Evolutionary conservation across 176 grass and related monocot species (phyloP).

Genomic region (Hordeum vulgare): DNA sequence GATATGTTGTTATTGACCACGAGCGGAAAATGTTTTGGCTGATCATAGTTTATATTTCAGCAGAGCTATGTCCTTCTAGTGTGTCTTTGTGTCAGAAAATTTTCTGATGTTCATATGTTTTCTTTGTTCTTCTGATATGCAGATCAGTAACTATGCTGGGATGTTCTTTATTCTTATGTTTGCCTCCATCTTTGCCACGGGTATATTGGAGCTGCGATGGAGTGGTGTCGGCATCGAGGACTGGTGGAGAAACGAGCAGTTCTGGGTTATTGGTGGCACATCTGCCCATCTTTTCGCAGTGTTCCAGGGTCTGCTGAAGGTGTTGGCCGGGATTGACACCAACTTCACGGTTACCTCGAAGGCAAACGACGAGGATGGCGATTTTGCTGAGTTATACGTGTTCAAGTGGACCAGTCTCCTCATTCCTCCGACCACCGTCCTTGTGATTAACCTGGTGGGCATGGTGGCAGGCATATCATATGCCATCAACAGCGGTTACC

Average conservation of each 20-base stretch:
- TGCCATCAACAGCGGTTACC: conserved; percentile 91
- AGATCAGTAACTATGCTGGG: conserved; percentile 93
- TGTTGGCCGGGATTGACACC: conserved; percentile 78
- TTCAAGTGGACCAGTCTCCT: conserved; percentile 96
- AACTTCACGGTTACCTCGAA: conserved; percentile 98
- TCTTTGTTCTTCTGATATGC: conserved; percentile 22
- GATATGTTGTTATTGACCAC: neutral
- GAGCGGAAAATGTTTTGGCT: neutral
- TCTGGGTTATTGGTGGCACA: conserved; percentile 95
- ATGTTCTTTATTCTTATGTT: conserved; percentile 94
- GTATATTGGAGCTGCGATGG: conserved; percentile 86
- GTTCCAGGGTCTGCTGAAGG: conserved; percentile 91
- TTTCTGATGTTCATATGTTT: conserved; percentile 14
- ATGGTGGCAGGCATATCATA: conserved; percentile 93
- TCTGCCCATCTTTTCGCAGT: conserved; percentile 87
- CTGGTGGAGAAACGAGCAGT: conserved; percentile 96
- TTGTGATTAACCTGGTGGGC: conserved; percentile 85
- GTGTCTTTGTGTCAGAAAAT: neutral
- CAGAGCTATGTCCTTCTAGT: neutral
- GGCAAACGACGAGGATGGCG: conserved; percentile 82
- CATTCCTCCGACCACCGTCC: conserved; percentile 79
- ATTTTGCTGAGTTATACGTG: conserved; percentile 83
- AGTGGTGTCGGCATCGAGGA: conserved; percentile 93
- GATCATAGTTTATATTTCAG: neutral
- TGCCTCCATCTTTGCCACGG: conserved; percentile 69